Conservation (phyloP, 1,139 yeast species). For the Debaryomyces nepalensis region DNA sequence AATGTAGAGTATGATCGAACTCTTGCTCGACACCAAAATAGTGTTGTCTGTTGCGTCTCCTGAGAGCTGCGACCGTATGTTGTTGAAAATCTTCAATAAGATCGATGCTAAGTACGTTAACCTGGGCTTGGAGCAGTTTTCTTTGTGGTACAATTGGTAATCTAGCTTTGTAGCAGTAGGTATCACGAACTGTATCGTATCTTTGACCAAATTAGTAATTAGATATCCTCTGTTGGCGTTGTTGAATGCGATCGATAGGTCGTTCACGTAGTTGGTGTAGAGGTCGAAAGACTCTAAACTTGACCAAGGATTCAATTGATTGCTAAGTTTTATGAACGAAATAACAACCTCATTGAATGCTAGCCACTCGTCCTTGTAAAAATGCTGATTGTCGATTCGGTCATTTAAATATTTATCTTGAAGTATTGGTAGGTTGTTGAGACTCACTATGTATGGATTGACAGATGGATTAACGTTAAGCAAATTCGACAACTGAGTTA, state of each 20-base stretch:
- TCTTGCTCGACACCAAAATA: slow-evolving; percentile 39
- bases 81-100: slow-evolving; percentile 64
- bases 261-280: slow-evolving; percentile 54
- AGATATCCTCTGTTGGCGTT: slow-evolving; percentile 56
- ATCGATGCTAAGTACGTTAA: slow-evolving; percentile 60
- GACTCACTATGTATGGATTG: slow-evolving; percentile 19
- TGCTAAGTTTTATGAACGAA: slow-evolving; percentile 55
- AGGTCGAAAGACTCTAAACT: slow-evolving; percentile 61
- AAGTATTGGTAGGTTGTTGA: slow-evolving; percentile 16
- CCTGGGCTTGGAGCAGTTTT: slow-evolving; percentile 49
- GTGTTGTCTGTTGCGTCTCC: slow-evolving; percentile 44
- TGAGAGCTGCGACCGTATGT: slow-evolving; percentile 58
- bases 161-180: slow-evolving; percentile 60
- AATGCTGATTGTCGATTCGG: slow-evolving; percentile 38
- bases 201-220: slow-evolving; percentile 48
- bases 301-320: slow-evolving; percentile 66
- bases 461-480: slow-evolving; percentile 16
- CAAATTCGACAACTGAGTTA: slow-evolving; percentile 7
- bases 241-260: slow-evolving; percentile 62
- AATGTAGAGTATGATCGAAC: slow-evolving; percentile 54
- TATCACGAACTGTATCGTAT: slow-evolving; percentile 45
- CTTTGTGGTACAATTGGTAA: slow-evolving; percentile 45
- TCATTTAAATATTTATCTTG: slow-evolving; percentile 16
- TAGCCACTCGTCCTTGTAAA: slow-evolving; percentile 46
- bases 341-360: slow-evolving; percentile 57